Percentiles rank a stretch among this genome's conserved stretches.
Evolutionary conservation across 2,329 filamentous ascomycete genomes (phyloP).

Genomic region (Blastomyces percursus): DNA sequence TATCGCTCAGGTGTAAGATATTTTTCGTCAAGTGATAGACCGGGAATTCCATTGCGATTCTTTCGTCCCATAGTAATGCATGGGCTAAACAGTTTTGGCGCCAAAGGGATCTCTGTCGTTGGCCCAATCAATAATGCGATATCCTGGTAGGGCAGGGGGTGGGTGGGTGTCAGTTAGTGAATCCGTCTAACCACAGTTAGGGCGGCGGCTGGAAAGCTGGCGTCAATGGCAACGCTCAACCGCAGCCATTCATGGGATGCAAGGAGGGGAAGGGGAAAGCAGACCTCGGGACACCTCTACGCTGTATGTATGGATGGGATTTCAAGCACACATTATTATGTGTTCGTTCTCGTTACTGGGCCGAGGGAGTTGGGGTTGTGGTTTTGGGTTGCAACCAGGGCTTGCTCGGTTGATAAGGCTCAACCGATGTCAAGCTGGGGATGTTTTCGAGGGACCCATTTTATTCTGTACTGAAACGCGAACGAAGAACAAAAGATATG

Average conservation of each 20-base stretch:
- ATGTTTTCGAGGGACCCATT: background rate
- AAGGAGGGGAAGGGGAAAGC: background rate
- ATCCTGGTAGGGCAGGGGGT: too few relatives aligned
- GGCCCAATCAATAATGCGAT: background rate
- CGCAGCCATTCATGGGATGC: background rate
- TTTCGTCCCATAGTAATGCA: background rate
- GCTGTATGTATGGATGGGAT: background rate
- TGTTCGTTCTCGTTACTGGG: background rate
- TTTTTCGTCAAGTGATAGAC: too few relatives aligned
- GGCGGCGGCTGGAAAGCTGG: too few relatives aligned
- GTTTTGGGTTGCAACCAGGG: too few relatives aligned
- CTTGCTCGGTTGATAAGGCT: too few relatives aligned
- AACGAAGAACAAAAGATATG: background rate
- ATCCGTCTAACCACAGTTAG: too few relatives aligned
- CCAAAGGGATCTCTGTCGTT: background rate
- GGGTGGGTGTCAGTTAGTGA: too few relatives aligned
- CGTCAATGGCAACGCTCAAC: background rate
- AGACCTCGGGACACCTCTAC: too few relatives aligned
- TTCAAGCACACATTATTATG: too few relatives aligned
- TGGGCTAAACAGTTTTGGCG: background rate
- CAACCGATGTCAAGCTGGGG: too few relatives aligned
- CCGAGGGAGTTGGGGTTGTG: background rate
- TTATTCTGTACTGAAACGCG: background rate
- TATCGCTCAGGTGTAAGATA: too few relatives aligned
- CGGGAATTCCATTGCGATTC: too few relatives aligned